These are phyloP conservation scores for Rhynchospora pubera DNA, from an alignment of 176 grass and related monocot species.

Conservation along the genomic window DNA sequence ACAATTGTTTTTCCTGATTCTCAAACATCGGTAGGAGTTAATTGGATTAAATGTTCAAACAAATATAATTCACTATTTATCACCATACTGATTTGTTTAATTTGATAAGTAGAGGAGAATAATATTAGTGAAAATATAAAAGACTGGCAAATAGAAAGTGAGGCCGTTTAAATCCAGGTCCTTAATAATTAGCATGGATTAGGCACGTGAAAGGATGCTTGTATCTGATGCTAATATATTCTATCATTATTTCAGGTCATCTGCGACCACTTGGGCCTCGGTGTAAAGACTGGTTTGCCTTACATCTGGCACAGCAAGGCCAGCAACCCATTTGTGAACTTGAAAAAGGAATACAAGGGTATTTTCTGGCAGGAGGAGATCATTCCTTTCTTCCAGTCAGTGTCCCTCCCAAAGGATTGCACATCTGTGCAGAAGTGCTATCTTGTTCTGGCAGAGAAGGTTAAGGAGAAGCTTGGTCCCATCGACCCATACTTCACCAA, in stretches of 20 bases:
- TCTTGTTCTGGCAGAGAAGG: constrained; percentile 27
- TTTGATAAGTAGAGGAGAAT: neutral
- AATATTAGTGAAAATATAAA: neutral
- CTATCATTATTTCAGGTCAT: constrained; percentile 30
- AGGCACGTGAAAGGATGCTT: neutral
- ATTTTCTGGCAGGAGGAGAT: constrained; percentile 49
- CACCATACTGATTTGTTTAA: neutral
- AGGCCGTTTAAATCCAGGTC: neutral
- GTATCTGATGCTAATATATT: neutral
- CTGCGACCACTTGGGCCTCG: constrained; percentile 35
- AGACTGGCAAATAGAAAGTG: neutral
- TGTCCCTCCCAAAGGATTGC: constrained; percentile 24
- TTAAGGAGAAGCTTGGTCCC: constrained; percentile 36
- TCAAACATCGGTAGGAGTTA: neutral
- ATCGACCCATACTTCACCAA: constrained; percentile 58
- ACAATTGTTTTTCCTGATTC: neutral
- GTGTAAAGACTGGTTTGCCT: constrained; percentile 43
- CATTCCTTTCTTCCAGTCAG: constrained; percentile 36
- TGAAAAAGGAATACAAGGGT: constrained; percentile 39
- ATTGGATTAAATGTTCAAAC: neutral
- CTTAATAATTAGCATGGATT: neutral
- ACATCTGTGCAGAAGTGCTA: constrained; percentile 34
- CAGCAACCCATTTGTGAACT: constrained; percentile 41
- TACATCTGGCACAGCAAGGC: constrained; percentile 51
- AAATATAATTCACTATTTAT: neutral